Evolutionary conservation across 352 stramenopile species (phyloP).

Genomic region (Pythium oligandrum): DNA sequence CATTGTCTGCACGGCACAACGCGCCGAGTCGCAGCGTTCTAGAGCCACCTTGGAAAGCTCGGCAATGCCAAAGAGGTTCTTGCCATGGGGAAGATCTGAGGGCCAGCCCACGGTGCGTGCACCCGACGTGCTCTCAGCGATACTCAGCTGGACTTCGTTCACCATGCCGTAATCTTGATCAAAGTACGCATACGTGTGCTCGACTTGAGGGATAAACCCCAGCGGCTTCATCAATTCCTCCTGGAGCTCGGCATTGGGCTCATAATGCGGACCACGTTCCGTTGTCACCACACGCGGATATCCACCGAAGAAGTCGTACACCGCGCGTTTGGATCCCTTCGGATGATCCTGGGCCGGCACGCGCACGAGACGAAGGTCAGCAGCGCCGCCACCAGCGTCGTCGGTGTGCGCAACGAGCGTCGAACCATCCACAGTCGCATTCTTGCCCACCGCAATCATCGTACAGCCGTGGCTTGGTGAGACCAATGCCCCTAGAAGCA

Average conservation of each 20-base stretch:
- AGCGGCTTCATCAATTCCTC: conserved; percentile 35
- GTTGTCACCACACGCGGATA: conserved; percentile 49
- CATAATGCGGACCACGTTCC: conserved; percentile 56
- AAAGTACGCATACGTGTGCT: conserved; percentile 86
- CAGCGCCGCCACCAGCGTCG: conserved; percentile 46
- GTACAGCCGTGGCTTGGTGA: conserved; percentile 52
- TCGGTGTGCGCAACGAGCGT: conserved; percentile 76
- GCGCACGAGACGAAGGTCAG: conserved; percentile 76
- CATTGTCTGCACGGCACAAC: conserved; percentile 77
- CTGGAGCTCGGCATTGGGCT: conserved; percentile 12
- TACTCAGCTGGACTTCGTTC: conserved; percentile 86
- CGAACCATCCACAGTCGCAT: conserved; percentile 61
- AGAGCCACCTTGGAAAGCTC: conserved; percentile 80
- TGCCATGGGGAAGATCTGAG: conserved; percentile 34
- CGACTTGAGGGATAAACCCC: conserved; percentile 74
- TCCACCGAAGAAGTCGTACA: conserved; percentile 42
- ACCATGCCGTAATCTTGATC: conserved; percentile 88
- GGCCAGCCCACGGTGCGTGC: conserved; percentile 53
- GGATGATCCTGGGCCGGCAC: conserved; percentile 65
- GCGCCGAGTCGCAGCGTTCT: conserved; percentile 64
- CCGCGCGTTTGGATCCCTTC: conserved; percentile 21
- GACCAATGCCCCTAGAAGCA: conserved; percentile 4
- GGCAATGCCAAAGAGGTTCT: conserved; percentile 72
- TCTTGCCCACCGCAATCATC: conserved; percentile 60
- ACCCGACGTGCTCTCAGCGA: conserved; percentile 84